A percentile compares a stretch with the other conserved stretches of the same genome.
Conservation (phyloP, 257 asterid genomes). For the Solanum gracilifrons region DNA sequence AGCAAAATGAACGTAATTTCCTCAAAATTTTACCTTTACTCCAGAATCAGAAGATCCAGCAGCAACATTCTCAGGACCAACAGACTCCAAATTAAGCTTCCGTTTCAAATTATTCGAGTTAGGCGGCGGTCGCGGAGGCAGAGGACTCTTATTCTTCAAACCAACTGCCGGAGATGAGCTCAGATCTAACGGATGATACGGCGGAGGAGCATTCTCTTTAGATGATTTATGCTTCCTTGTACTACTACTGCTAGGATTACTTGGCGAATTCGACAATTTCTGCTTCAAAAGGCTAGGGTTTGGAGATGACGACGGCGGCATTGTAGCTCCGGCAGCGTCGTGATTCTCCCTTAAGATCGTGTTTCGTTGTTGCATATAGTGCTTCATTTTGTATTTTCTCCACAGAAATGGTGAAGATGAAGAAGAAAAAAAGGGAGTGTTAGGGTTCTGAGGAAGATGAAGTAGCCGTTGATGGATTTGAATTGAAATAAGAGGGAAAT, state of each 20-base stretch:
- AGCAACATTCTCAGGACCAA: slow-evolving; percentile 26
- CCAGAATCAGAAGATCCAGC: slow-evolving; percentile 53
- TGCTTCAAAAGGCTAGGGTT: slow-evolving; percentile 33
- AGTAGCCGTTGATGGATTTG: background rate
- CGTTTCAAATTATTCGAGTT: slow-evolving; percentile 38
- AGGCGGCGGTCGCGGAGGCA: slow-evolving; percentile 78
- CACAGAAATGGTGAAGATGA: background rate
- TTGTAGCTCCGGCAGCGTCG: slow-evolving; percentile 8
- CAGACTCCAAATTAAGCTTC: slow-evolving; percentile 64
- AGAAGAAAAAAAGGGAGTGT: background rate
- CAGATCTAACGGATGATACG: background rate
- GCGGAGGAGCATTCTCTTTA: slow-evolving; percentile 82
- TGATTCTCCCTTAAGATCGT: slow-evolving; percentile 45
- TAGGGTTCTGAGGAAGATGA: background rate
- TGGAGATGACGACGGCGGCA: slow-evolving; percentile 18
- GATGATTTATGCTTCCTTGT: slow-evolving; percentile 43
- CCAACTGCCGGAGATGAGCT: slow-evolving; percentile 14
- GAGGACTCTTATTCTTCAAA: slow-evolving; percentile 50
- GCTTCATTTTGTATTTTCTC: slow-evolving; percentile 26
- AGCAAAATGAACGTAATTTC: background rate
- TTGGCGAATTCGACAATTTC: slow-evolving; percentile 22
- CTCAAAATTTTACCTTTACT: slow-evolving; percentile 38
- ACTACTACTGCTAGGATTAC: background rate
- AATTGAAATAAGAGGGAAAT: background rate
- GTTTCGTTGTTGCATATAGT: slow-evolving; percentile 47